phyloP scores from a whole-genome alignment of 1,139 yeast species.

The Magnusiomyces tetraspermus region DNA sequence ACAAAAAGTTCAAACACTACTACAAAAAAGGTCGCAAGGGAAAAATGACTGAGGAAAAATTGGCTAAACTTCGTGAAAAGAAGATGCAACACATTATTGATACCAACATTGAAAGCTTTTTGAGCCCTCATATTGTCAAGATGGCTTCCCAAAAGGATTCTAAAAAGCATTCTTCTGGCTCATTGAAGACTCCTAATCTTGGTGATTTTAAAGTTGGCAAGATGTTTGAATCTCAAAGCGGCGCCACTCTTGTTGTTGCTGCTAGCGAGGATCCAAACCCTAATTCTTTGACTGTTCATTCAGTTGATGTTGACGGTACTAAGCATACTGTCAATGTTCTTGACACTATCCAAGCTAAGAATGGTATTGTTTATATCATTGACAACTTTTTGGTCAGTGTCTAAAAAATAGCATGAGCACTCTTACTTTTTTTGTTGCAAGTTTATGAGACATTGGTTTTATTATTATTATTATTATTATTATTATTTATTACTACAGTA shows the following conservation, averaged over 20 bases:
- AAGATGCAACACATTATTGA: slow-evolving; percentile 25
- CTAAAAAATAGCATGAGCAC: too few species aligned
- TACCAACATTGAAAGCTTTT: slow-evolving; percentile 25
- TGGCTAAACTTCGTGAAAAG: slow-evolving; percentile 7
- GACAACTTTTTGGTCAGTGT: slow-evolving; percentile 16
- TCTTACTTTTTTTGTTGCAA: too few species aligned
- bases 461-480: too few species aligned
- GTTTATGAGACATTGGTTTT: too few species aligned
- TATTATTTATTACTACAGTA: too few species aligned
- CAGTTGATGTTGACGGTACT: slow-evolving; percentile 10
- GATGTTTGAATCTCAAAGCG: slow-evolving; percentile 16
- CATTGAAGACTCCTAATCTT: slow-evolving; percentile 8
- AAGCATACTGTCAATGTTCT: slow-evolving; percentile 19
- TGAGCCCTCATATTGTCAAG: slow-evolving; percentile 25
- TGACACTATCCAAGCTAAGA: slow-evolving; percentile 19
- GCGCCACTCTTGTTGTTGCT: slow-evolving; percentile 13
- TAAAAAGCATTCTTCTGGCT: slow-evolving; percentile 14
- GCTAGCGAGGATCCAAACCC: slow-evolving; percentile 9
- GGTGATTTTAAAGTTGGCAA: slow-evolving; percentile 2
- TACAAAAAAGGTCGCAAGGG: slow-evolving; percentile 6
- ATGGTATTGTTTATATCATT: slow-evolving; percentile 24
- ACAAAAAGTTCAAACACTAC: background rate
- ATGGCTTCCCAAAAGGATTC: background rate
- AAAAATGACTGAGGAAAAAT: slow-evolving; percentile 15
- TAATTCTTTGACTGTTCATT: slow-evolving; percentile 1